These are phyloP conservation scores for Nicotiana otophora DNA, from an alignment of 257 asterid genomes.

Conservation along the genomic window DNA sequence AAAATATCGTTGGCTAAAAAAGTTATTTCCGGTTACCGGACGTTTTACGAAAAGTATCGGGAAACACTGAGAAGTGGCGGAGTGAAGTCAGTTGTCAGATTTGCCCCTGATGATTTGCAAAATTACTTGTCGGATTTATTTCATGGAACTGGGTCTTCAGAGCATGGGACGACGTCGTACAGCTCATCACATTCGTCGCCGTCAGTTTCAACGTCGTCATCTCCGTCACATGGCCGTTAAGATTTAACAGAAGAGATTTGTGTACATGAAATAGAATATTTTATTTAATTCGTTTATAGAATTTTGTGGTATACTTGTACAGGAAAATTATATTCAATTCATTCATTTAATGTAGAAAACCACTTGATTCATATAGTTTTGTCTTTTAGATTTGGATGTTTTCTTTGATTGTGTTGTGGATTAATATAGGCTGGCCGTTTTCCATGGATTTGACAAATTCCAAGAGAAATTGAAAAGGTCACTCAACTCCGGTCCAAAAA, in stretches of 20 bases:
- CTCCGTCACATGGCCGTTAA: slow-evolving; percentile 30
- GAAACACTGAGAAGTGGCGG: slow-evolving; percentile 14
- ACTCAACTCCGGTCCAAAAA: too few relatives aligned
- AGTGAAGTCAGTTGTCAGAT: slow-evolving; percentile 43
- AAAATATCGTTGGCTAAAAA: slow-evolving; percentile 33
- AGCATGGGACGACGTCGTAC: slow-evolving; percentile 18
- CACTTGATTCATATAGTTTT: neutral
- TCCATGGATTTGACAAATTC: neutral
- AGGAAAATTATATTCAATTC: neutral
- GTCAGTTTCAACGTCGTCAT: slow-evolving; percentile 4
- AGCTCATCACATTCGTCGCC: slow-evolving; percentile 4
- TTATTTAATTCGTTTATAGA: neutral
- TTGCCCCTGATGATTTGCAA: slow-evolving; percentile 70
- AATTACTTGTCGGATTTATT: slow-evolving; percentile 69
- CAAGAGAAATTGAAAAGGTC: neutral
- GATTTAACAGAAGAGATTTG: neutral
- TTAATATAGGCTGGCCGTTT: too few relatives aligned
- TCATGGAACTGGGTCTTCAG: slow-evolving; percentile 14
- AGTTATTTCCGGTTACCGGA: slow-evolving; percentile 41
- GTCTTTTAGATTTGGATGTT: neutral
- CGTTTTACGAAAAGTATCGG: slow-evolving; percentile 32
- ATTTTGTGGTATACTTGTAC: neutral
- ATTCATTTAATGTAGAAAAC: neutral
- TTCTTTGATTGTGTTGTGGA: neutral
- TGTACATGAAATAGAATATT: neutral